phyloP scores from a whole-genome alignment of 805 yeast species.

The Sungouiozyma intestinalis region DNA sequence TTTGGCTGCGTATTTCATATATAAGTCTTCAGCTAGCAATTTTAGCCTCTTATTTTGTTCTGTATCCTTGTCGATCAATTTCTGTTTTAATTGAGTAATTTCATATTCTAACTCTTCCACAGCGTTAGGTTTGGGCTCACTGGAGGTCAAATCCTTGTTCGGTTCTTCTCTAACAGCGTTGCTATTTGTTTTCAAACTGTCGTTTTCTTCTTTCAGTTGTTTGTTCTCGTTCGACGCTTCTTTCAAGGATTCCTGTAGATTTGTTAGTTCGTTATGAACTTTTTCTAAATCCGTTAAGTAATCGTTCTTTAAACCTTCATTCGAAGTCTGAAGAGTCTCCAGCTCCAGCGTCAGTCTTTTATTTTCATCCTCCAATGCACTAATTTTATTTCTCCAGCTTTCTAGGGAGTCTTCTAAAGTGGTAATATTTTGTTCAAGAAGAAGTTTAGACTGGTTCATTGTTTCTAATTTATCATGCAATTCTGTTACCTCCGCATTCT shows the following conservation, averaged over 20 bases:
- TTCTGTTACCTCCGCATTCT: conserved; percentile 30
- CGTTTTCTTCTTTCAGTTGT: conserved; percentile 21
- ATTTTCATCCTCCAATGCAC: conserved; percentile 10
- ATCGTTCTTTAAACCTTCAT: conserved; percentile 25
- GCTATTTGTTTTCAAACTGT: conserved; percentile 15
- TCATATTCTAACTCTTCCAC: conserved; percentile 14
- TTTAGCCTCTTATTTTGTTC: conserved; percentile 47
- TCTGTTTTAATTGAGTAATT: conserved; percentile 25
- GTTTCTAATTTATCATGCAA: conserved; percentile 27
- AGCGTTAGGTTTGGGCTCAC: conserved; percentile 9
- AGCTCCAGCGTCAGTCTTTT: conserved; percentile 15
- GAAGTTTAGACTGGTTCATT: conserved; percentile 21
- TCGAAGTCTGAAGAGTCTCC: conserved; percentile 22
- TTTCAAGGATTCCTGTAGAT: conserved; percentile 25
- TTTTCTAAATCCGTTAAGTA: conserved; percentile 30
- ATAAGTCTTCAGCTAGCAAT: conserved; percentile 57
- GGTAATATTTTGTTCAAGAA: conserved; percentile 24
- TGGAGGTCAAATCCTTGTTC: conserved; percentile 5
- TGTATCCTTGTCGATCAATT: conserved; percentile 32
- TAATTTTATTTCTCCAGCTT: conserved; percentile 14
- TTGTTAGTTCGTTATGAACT: conserved; percentile 28
- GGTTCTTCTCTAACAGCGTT: conserved; percentile 7
- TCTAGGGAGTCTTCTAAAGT: conserved; percentile 24
- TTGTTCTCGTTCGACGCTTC: conserved; percentile 21
- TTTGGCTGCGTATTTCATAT: conserved; percentile 64